Evolutionary conservation across 1,284 basidiomycete species (phyloP), one percentile per base, ranked within the genome.

Genomic region (Anthracocystis walkeri): DNA sequence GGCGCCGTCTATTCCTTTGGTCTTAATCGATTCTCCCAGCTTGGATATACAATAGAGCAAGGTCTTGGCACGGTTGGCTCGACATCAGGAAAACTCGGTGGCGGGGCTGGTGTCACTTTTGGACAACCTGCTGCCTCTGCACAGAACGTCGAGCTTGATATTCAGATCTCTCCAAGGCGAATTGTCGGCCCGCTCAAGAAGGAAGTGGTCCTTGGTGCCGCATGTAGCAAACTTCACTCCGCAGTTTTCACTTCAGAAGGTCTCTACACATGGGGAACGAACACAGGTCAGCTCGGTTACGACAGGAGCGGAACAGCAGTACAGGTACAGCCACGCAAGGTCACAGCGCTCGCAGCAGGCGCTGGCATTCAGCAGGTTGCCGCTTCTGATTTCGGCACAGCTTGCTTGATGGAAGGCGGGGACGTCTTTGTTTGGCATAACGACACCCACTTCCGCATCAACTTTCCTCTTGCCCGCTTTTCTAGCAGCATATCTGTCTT

Each of bases 251-350:
- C 95, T 0, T 83, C 84, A 4, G 89, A 89, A 18, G 90, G 91
- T n/a, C 89, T 98, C 0, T 97, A 90, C 86, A 97, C 95, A 0
- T 99, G 95, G 95, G 97, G 96, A 0, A 94, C 92, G 25, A 97
- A 98, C 85, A 89, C 89, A 35, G 97, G 97, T 0, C 97, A 99
- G 84, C 88, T 99, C 4, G 95, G 95, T 65, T 86, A 86, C 80
- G 82, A 82, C n/a, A 67, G 75, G 20, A 71, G 64, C 49, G 88
- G 92, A 0, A 92, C 92, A 48, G 91, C 93, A 0, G 87, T 93
- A 0, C 96, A 98, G 85, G 85, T 92, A 2, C 82, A 90, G 3
- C 96, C 96, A 0, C 89, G 95, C 42, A 91, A 92, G 68, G 95
- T 95, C 6, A 92, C 95, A 0, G 66, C 77, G 3, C 58, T 91